Percentiles rank a stretch among this genome's conserved stretches.
Evolutionary conservation across 108 stramenopile species (phyloP).

Genomic region (Cyclotella distinguenda): DNA sequence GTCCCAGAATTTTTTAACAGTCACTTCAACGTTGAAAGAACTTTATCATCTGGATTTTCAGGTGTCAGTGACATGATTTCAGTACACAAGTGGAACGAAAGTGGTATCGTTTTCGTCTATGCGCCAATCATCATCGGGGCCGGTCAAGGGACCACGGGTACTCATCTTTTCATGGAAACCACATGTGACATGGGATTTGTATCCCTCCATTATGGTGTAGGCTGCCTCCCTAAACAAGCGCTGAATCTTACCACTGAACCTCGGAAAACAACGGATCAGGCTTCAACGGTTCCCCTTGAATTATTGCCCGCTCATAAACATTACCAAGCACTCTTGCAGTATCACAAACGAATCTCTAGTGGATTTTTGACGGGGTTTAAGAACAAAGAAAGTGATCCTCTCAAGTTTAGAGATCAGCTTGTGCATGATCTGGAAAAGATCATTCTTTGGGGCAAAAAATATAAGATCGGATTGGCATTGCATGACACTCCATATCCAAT

Average conservation of each 20-base stretch:
- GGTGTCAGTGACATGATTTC: background rate
- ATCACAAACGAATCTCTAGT: constrained; percentile 9
- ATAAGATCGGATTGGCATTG: constrained; percentile 22
- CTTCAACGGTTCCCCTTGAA: background rate
- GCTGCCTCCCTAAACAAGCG: constrained; percentile 18
- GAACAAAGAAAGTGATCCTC: constrained; percentile 13
- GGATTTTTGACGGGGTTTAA: background rate
- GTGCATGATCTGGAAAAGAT: constrained; percentile 19
- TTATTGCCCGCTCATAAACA: background rate
- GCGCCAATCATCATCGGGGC: constrained; percentile 38
- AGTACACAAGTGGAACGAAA: background rate
- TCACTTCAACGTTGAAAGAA: too few relatives aligned
- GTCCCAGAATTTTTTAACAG: too few relatives aligned
- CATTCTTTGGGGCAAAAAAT: constrained; percentile 21
- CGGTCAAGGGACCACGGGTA: constrained; percentile 39
- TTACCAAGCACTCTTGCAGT: constrained; percentile 2
- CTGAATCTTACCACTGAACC: background rate
- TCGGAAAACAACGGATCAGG: background rate
- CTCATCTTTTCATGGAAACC: constrained; percentile 27
- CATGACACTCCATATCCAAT: constrained; percentile 36
- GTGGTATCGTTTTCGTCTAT: background rate
- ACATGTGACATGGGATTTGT: constrained; percentile 31
- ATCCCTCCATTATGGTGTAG: constrained; percentile 25
- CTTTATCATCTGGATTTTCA: too few relatives aligned
- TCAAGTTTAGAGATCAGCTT: constrained; percentile 7